A percentile compares a stretch with the other conserved stretches of the same genome.
Evolutionary conservation across 106 monocot species (phyloP).

Genomic region (Triglochin maritima): DNA sequence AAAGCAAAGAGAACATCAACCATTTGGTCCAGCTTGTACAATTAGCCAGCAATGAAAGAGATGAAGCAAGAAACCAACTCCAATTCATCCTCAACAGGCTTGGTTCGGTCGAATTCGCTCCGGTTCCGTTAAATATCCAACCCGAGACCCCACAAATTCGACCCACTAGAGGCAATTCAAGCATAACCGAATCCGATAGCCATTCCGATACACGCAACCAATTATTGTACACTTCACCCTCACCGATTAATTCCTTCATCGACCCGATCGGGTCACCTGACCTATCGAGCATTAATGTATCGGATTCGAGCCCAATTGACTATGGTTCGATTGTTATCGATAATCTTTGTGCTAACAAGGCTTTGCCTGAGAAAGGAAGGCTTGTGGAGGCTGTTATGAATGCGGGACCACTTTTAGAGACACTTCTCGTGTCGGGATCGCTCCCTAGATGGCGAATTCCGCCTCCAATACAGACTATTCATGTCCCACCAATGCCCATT

Average conservation of each 20-base stretch:
- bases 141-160: background rate
- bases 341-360: background rate
- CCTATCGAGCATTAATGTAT: background rate
- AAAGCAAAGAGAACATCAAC: constrained; percentile 9
- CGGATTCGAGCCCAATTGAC: constrained; percentile 4
- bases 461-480: constrained; percentile 14
- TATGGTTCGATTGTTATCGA: constrained; percentile 7
- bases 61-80: constrained; percentile 8
- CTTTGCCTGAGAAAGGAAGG: constrained; percentile 23
- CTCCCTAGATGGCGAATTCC: constrained; percentile 27
- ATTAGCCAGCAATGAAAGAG: constrained; percentile 4
- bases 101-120: background rate
- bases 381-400: constrained; percentile 29
- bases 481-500: background rate
- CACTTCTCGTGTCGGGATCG: constrained; percentile 15
- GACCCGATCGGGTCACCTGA: constrained; percentile 7
- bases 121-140: background rate
- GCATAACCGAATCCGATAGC: constrained; percentile 11
- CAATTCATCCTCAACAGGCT: constrained; percentile 3
- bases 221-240: background rate
- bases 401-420: constrained; percentile 26
- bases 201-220: constrained; percentile 7
- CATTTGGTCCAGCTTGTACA: constrained; percentile 2
- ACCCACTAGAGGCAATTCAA: constrained; percentile 1
- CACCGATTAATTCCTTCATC: background rate